Evolutionary conservation across 208 protist species (phyloP).

Genomic region (Wallacemonas sp.): DNA sequence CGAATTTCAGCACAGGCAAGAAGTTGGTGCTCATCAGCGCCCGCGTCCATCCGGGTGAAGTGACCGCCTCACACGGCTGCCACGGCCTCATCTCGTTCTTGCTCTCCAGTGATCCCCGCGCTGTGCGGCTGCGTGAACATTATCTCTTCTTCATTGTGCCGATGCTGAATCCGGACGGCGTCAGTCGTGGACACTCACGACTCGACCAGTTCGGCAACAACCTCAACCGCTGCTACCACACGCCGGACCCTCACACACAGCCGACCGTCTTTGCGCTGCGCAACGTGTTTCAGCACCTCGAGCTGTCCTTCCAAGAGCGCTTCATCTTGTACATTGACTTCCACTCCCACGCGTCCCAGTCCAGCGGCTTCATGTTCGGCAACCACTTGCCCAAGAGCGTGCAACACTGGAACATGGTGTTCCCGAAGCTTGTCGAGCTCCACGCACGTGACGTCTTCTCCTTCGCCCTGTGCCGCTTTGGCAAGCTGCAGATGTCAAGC

Average conservation of each 20-base stretch:
- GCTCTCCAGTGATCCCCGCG: conserved; percentile 63
- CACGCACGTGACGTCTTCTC: conserved; percentile 71
- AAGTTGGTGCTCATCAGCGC: conserved; percentile 86
- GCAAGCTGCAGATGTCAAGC: conserved; percentile 59
- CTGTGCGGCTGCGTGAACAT: conserved; percentile 68
- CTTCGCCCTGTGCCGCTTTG: conserved; percentile 77
- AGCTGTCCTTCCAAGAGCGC: conserved; percentile 51
- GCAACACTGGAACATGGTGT: conserved; percentile 88
- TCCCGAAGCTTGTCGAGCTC: conserved; percentile 70
- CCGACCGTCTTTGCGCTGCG: conserved; percentile 84
- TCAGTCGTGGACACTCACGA: conserved; percentile 91
- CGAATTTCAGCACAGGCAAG: conserved; percentile 76
- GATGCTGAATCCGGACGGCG: conserved; percentile 94
- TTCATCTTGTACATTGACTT: conserved; percentile 93
- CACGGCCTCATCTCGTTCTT: conserved; percentile 90
- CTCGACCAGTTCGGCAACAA: conserved; percentile 91
- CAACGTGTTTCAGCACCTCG: conserved; percentile 74
- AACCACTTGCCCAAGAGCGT: conserved; percentile 75
- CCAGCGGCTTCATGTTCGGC: conserved; percentile 91
- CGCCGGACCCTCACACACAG: conserved; percentile 62
- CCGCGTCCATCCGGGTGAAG: conserved; percentile 93
- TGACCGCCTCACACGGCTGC: conserved; percentile 86
- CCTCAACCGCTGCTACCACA: conserved; percentile 94
- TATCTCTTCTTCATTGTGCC: conserved; percentile 94
- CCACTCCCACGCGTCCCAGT: conserved; percentile 92